phyloP scores from a whole-genome alignment of 73 alveolate genomes.

The Paramecium pentaurelia region DNA sequence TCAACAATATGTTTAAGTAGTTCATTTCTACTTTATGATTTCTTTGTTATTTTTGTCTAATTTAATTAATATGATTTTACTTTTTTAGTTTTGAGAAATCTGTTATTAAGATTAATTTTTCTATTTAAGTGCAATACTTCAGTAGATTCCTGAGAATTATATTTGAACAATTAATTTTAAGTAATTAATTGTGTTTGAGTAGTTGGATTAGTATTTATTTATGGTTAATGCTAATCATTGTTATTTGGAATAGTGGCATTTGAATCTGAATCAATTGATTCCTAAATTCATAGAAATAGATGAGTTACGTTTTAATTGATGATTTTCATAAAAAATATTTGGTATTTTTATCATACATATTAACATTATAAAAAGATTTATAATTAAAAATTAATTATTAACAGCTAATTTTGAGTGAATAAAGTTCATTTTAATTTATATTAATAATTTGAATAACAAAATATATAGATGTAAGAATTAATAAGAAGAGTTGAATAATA shows the following conservation, averaged over 20 bases:
- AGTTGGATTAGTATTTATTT: background rate
- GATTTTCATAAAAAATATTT: background rate
- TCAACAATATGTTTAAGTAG: background rate
- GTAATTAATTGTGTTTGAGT: background rate
- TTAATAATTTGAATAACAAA: background rate
- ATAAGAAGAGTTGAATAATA: background rate
- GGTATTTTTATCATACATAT: too few relatives aligned
- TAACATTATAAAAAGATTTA: background rate
- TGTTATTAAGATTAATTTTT: background rate
- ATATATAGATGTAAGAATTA: background rate
- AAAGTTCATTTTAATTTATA: background rate
- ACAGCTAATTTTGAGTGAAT: background rate
- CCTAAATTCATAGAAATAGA: background rate
- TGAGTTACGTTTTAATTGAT: background rate
- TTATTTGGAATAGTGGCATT: background rate
- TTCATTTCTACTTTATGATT: background rate
- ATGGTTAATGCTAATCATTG: background rate
- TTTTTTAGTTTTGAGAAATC: background rate
- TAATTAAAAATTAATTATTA: background rate
- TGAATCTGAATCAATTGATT: background rate
- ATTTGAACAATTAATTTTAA: background rate
- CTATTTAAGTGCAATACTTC: background rate
- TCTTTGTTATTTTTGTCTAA: background rate
- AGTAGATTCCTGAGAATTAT: background rate
- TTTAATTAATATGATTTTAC: background rate